A percentile compares a stretch with the other conserved stretches of the same genome.
Conservation (phyloP, 495 filamentous ascomycete species). For the Mytilinidion resinicola region DNA sequence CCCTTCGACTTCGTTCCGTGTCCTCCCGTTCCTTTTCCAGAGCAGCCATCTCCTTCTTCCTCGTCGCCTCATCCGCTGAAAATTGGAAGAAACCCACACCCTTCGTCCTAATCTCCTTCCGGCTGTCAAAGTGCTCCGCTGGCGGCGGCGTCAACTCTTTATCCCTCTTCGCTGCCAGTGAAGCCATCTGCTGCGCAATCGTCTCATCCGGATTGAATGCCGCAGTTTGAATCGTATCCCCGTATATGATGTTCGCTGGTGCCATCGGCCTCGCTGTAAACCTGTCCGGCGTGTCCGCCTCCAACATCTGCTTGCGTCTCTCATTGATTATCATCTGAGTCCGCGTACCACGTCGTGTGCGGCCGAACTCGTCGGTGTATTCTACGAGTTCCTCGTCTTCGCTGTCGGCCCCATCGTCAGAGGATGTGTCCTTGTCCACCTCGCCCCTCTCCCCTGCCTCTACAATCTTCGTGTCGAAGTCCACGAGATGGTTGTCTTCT, state of each 20-base stretch:
- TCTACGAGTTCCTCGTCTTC: conserved; percentile 60
- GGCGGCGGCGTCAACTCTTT: conserved; percentile 68
- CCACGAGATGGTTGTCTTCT: conserved; percentile 59
- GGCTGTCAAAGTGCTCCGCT: conserved; percentile 76
- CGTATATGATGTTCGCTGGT: conserved; percentile 71
- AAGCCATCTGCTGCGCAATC: conserved; percentile 58
- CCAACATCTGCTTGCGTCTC: conserved; percentile 41
- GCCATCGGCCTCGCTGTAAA: conserved; percentile 54
- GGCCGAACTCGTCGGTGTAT: conserved; percentile 86
- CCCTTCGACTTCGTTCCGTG: conserved; percentile 56
- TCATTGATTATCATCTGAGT: conserved; percentile 55
- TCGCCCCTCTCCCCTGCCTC: conserved; percentile 48
- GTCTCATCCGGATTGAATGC: conserved; percentile 70
- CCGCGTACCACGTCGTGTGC: conserved; percentile 59
- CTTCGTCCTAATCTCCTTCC: conserved; percentile 72
- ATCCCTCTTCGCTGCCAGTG: conserved; percentile 67
- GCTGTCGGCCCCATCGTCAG: conserved; percentile 41
- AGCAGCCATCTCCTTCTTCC: conserved; percentile 68
- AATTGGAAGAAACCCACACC: conserved; percentile 90
- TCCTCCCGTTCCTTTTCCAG: conserved; percentile 57
- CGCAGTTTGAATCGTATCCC: conserved; percentile 69
- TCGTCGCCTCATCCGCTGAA: conserved; percentile 57
- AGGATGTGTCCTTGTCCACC: conserved; percentile 35
- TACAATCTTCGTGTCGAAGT: conserved; percentile 94
- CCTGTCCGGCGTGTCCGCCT: conserved; percentile 40